Conservation (phyloP, 192 early-diverging fungal genomes). For the Chytriomyces confervae region DNA sequence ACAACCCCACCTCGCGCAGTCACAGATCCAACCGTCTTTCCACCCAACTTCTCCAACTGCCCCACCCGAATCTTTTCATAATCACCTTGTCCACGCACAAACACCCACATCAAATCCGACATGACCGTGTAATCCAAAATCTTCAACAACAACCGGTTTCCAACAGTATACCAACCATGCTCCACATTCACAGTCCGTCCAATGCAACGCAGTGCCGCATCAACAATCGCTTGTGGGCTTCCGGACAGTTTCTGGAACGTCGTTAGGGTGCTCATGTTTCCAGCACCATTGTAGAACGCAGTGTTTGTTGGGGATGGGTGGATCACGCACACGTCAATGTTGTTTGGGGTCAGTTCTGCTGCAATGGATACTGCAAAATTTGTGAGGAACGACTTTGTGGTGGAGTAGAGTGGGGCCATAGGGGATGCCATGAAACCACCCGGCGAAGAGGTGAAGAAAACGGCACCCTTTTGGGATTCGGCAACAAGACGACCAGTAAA, state of each 20-base stretch:
- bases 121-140: conserved; percentile 65
- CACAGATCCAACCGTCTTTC: no score
- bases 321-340: conserved; percentile 63
- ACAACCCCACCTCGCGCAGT: not conserved
- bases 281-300: conserved; percentile 62
- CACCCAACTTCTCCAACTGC: conserved; percentile 10
- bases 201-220: conserved; percentile 59
- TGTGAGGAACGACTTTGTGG: conserved; percentile 56
- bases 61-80: conserved; percentile 56
- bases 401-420: conserved; percentile 56
- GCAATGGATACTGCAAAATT: conserved; percentile 64
- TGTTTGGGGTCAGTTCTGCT: conserved; percentile 51
- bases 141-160: conserved; percentile 56
- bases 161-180: conserved; percentile 47
- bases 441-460: conserved; percentile 62
- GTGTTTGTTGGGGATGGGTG: conserved; percentile 63
- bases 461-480: not conserved
- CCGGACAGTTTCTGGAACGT: conserved; percentile 51
- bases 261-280: conserved; percentile 42
- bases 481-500: conserved; percentile 54
- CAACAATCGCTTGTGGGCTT: conserved; percentile 57
- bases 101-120: conserved; percentile 57
- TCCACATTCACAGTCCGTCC: conserved; percentile 60
- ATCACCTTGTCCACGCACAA: conserved; percentile 50
- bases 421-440: conserved; percentile 61